Evolutionary conservation across 1,284 basidiomycete species (phyloP).

Genomic region (Earliella scabrosa): DNA sequence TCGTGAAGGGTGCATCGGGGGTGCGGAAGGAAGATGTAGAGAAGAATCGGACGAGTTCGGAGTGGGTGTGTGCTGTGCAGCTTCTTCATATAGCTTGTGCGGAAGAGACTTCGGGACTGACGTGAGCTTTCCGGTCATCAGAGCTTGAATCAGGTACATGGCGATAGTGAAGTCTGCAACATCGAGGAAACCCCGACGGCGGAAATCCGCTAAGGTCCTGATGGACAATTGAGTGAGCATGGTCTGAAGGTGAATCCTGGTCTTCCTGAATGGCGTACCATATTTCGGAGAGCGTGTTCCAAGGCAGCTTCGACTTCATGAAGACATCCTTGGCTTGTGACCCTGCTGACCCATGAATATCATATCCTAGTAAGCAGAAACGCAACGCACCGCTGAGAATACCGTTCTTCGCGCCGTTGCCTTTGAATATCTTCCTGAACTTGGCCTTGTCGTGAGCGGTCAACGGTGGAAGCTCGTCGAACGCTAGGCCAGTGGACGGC

Average conservation of each 20-base stretch:
- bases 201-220: slow-evolving; percentile 95
- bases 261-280: too few relatives aligned
- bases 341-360: slow-evolving; percentile 44
- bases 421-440: slow-evolving; percentile 76
- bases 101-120: slow-evolving; percentile 82
- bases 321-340: slow-evolving; percentile 92
- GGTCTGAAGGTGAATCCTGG: too few relatives aligned
- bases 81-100: slow-evolving; percentile 86
- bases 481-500: slow-evolving; percentile 4
- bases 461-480: slow-evolving; percentile 53
- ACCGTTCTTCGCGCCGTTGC: slow-evolving; percentile 71
- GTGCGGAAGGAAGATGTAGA: neutral
- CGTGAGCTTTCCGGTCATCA: slow-evolving; percentile 82
- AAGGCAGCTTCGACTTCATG: slow-evolving; percentile 87
- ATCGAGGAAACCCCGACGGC: slow-evolving; percentile 88
- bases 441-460: slow-evolving; percentile 80
- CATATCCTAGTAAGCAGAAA: neutral
- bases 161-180: slow-evolving; percentile 92
- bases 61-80: slow-evolving; percentile 37
- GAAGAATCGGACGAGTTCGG: neutral
- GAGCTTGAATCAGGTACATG: slow-evolving; percentile 93
- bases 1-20: slow-evolving; percentile 12
- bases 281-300: slow-evolving; percentile 89
- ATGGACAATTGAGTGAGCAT: too few relatives aligned
- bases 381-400: slow-evolving; percentile 66